Evolutionary conservation across 2,329 filamentous ascomycete species (phyloP).

Genomic region (Sporothrix dimorphospora): DNA sequence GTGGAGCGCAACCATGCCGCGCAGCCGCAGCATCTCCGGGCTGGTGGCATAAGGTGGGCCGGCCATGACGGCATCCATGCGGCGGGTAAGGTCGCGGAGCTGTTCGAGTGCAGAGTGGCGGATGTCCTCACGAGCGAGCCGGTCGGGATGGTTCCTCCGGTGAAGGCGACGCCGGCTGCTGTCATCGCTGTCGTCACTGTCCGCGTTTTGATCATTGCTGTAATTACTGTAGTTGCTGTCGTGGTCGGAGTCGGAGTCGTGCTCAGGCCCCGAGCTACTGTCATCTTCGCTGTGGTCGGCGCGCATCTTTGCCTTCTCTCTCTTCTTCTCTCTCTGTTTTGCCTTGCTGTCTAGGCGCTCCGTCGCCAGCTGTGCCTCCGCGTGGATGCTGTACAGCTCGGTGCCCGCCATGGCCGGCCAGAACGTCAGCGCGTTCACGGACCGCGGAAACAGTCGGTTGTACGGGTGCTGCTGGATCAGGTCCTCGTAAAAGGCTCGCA

Average conservation of each 20-base stretch:
- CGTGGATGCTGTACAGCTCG: constrained; percentile 76
- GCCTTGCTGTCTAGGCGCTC: constrained; percentile 40
- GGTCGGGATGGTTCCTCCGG: constrained; percentile 32
- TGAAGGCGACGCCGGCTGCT: neutral
- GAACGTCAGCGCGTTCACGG: constrained; percentile 72
- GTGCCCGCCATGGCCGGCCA: constrained; percentile 79
- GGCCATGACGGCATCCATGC: constrained; percentile 72
- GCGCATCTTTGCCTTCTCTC: neutral
- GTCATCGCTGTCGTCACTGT: constrained; percentile 30
- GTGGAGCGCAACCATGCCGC: constrained; percentile 76
- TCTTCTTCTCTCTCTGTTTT: neutral
- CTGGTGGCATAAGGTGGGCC: constrained; percentile 72
- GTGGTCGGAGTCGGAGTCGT: neutral
- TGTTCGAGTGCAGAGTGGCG: constrained; percentile 57
- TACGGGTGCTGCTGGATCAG: constrained; percentile 78
- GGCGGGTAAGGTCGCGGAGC: constrained; percentile 65
- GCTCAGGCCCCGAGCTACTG: neutral
- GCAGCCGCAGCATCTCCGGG: constrained; percentile 66
- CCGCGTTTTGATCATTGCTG: constrained; percentile 19
- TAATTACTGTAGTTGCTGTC: constrained; percentile 31
- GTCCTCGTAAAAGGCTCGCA: constrained; percentile 70
- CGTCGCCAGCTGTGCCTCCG: constrained; percentile 56
- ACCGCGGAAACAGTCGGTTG: constrained; percentile 61
- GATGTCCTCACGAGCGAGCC: constrained; percentile 45
- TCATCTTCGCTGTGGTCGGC: constrained; percentile 29